These are phyloP conservation scores for Pestalotiopsis sp. DNA, from an alignment of 2,329 filamentous ascomycete genomes.

Conservation along the genomic window DNA sequence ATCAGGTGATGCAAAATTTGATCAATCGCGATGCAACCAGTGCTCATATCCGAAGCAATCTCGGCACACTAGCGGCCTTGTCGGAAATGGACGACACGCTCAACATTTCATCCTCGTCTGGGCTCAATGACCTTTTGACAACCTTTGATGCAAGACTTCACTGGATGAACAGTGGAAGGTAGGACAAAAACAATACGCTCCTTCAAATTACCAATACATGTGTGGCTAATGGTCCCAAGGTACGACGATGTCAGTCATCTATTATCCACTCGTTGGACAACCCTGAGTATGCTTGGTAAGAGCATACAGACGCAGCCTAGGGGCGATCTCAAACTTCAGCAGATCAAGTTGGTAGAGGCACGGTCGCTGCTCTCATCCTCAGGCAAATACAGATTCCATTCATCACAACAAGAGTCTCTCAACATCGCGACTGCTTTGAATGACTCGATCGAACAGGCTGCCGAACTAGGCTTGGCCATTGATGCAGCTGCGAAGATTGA, in stretches of 20 bases:
- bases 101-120: constrained; percentile 57
- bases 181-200: constrained; percentile 34
- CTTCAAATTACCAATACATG: not conserved
- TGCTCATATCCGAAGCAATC: constrained; percentile 53
- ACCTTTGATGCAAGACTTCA: constrained; percentile 66
- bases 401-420: constrained; percentile 82
- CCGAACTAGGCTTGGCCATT: constrained; percentile 72
- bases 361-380: constrained; percentile 77
- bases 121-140: constrained; percentile 64
- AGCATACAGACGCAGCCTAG: constrained; percentile 65
- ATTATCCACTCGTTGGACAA: constrained; percentile 79
- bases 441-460: constrained; percentile 72
- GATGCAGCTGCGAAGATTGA: constrained; percentile 80
- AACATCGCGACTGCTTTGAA: constrained; percentile 84
- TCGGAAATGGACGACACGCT: constrained; percentile 82
- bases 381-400: constrained; percentile 75
- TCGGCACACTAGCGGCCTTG: constrained; percentile 70
- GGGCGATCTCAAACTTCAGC: constrained; percentile 61
- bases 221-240: constrained; percentile 42
- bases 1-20: constrained; percentile 62
- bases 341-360: constrained; percentile 73
- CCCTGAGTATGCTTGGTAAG: constrained; percentile 78
- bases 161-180: constrained; percentile 87
- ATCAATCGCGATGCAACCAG: constrained; percentile 50
- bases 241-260: constrained; percentile 80